Evolutionary conservation across 208 protist genomes (phyloP).

Genomic region (Naegleria lovaniensis): DNA sequence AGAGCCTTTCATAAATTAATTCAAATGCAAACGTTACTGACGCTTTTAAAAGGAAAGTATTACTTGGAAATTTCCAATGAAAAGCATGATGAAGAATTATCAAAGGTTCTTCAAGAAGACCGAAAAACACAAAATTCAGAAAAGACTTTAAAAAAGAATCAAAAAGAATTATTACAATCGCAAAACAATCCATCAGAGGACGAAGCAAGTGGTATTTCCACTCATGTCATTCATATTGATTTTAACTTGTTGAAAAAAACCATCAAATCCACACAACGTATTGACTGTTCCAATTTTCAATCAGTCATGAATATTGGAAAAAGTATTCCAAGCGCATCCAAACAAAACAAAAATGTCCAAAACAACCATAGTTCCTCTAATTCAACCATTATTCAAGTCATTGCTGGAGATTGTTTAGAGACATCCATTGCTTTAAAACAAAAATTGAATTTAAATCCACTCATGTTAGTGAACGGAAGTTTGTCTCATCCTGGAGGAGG

Average conservation of each 20-base stretch:
- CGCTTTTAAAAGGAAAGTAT: neutral
- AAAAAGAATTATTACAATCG: too few relatives aligned
- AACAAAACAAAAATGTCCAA: neutral
- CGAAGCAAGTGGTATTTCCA: neutral
- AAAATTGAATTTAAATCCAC: neutral
- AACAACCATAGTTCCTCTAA: neutral
- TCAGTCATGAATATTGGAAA: neutral
- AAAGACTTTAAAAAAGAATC: neutral
- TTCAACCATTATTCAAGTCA: neutral
- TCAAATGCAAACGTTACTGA: neutral
- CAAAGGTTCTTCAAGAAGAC: too few relatives aligned
- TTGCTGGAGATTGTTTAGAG: neutral
- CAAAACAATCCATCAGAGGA: neutral
- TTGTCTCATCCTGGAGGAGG: slow-evolving; percentile 20
- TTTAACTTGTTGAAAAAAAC: neutral
- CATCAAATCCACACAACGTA: neutral
- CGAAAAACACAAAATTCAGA: neutral
- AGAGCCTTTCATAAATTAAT: neutral
- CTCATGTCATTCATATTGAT: neutral
- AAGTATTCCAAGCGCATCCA: neutral
- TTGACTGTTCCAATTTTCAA: neutral
- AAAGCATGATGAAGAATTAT: neutral
- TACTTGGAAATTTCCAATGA: neutral
- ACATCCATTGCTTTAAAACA: neutral
- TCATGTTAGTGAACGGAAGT: neutral